Evolutionary conservation across 2,329 filamentous ascomycete genomes (phyloP).

Genomic region (Colletotrichum tropicale): DNA sequence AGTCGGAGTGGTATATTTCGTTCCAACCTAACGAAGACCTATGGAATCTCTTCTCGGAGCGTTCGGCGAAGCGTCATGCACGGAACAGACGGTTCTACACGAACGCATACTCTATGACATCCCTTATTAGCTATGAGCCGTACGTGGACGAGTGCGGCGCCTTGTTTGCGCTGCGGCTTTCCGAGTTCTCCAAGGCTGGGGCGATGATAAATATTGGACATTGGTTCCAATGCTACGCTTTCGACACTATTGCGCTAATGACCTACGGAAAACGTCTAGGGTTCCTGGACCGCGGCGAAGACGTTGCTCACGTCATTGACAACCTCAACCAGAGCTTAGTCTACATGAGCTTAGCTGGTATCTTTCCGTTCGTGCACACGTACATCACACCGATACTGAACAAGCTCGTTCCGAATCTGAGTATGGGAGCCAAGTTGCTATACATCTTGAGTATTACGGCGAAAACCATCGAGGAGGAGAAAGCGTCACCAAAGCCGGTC

Average conservation of each 20-base stretch:
- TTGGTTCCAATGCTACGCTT: conserved; percentile 52
- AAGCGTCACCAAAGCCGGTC: conserved; percentile 20
- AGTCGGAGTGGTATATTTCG: conserved; percentile 33
- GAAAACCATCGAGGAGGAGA: conserved; percentile 34
- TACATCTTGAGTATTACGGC: conserved; percentile 28
- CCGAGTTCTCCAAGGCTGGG: conserved; percentile 35
- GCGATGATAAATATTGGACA: conserved; percentile 40
- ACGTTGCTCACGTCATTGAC: conserved; percentile 45
- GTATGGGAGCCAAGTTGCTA: not conserved
- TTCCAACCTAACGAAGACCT: conserved; percentile 25
- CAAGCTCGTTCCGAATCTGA: conserved; percentile 28
- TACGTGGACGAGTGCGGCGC: conserved; percentile 52
- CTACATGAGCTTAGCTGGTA: conserved; percentile 44
- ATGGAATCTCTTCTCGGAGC: conserved; percentile 34
- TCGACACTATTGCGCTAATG: conserved; percentile 57
- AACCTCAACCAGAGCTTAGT: conserved; percentile 36
- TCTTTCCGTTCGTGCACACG: conserved; percentile 43
- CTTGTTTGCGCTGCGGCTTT: conserved; percentile 40
- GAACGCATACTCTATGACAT: conserved; percentile 51
- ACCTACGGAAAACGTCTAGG: conserved; percentile 43
- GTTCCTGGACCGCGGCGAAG: conserved; percentile 49
- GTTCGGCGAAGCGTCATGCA: conserved; percentile 41
- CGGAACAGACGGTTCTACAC: conserved; percentile 43
- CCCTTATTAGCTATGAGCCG: conserved; percentile 50
- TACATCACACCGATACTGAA: conserved; percentile 33